Evolutionary conservation across 805 yeast genomes (phyloP).

Genomic region (Nakazawaea anatomiae): DNA sequence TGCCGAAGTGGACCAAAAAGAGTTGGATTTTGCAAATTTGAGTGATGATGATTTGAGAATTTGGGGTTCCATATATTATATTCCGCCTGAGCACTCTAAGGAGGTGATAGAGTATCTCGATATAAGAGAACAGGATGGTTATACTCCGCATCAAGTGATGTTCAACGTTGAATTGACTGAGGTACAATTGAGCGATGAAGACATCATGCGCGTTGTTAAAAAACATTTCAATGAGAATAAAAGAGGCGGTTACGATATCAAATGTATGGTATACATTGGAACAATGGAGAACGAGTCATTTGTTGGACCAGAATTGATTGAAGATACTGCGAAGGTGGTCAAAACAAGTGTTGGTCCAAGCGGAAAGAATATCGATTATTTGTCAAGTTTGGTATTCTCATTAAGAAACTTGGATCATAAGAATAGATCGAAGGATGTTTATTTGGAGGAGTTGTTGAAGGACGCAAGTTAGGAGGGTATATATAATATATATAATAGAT

Average conservation of each 20-base stretch:
- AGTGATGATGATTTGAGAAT: slow-evolving; percentile 42
- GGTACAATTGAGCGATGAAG: slow-evolving; percentile 15
- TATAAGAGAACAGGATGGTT: slow-evolving; percentile 85
- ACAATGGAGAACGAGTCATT: slow-evolving; percentile 76
- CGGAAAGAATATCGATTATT: slow-evolving; percentile 73
- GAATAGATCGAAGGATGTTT: slow-evolving; percentile 28
- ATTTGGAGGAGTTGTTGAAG: slow-evolving; percentile 24
- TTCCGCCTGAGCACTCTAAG: slow-evolving; percentile 55
- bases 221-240: slow-evolving; percentile 23
- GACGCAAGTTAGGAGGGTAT: neutral
- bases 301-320: slow-evolving; percentile 70
- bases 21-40: slow-evolving; percentile 18
- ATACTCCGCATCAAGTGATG: slow-evolving; percentile 60
- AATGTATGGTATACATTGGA: slow-evolving; percentile 75
- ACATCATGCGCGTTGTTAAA: slow-evolving; percentile 17
- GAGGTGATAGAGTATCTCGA: slow-evolving; percentile 69
- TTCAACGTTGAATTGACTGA: slow-evolving; percentile 40
- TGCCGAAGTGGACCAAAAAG: slow-evolving; percentile 5
- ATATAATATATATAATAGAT: neutral
- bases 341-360: slow-evolving; percentile 64
- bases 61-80: slow-evolving; percentile 82
- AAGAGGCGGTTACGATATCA: slow-evolving; percentile 35
- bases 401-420: slow-evolving; percentile 32
- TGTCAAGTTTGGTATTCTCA: slow-evolving; percentile 47
- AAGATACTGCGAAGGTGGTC: slow-evolving; percentile 57